Conservation (phyloP, 495 filamentous ascomycete genomes). For the Penicillium lividum region DNA sequence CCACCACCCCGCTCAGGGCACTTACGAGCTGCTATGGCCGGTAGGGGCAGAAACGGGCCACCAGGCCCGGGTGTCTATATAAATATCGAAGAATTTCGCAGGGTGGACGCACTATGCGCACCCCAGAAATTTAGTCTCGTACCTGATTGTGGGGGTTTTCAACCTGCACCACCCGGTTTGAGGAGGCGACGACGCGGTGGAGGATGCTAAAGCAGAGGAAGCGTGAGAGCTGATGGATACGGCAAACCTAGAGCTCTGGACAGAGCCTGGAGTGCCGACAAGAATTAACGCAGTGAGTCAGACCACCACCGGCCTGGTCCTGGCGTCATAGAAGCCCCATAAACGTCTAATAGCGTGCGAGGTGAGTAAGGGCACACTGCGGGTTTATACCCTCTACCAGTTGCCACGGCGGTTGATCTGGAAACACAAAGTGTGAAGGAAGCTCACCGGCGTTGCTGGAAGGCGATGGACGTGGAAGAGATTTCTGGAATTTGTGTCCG, state of each 20-base stretch:
- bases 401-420: background rate
- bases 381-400: background rate
- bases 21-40: background rate
- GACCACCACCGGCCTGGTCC: background rate
- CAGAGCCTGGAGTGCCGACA: background rate
- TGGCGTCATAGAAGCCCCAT: background rate
- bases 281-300: background rate
- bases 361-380: background rate
- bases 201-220: background rate
- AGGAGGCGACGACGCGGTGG: background rate
- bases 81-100: background rate
- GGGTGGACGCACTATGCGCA: background rate
- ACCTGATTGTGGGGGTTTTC: background rate
- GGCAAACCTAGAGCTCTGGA: background rate
- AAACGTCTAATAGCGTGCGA: background rate
- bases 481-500: background rate
- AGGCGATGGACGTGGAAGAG: background rate
- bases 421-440: background rate
- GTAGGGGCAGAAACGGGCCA: background rate
- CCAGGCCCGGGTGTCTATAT: background rate
- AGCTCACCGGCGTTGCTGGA: background rate
- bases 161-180: background rate
- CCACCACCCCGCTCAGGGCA: background rate
- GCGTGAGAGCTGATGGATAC: background rate
- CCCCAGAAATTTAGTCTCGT: background rate